These are phyloP conservation scores for Rhizophagus clarus DNA, from an alignment of 192 early-diverging fungal species.

Conservation along the genomic window DNA sequence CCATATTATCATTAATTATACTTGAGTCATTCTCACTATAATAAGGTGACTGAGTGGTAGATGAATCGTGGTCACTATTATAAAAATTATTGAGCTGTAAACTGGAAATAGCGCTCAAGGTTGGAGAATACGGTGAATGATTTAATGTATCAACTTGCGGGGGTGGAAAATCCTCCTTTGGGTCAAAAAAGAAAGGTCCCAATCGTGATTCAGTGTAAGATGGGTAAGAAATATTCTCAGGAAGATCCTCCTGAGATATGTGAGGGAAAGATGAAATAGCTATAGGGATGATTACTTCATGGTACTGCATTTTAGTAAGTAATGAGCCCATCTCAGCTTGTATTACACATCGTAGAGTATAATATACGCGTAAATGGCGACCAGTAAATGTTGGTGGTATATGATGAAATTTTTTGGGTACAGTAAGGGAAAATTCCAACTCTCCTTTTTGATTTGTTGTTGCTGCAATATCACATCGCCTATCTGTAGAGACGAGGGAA, in stretches of 20 bases:
- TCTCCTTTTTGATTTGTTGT: background rate
- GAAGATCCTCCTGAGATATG: slow-evolving; percentile 33
- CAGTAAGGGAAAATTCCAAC: slow-evolving; percentile 32
- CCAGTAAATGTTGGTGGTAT: slow-evolving; percentile 45
- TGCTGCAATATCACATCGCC: background rate
- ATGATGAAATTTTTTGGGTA: slow-evolving; percentile 43
- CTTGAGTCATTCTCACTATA: background rate
- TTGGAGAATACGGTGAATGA: background rate
- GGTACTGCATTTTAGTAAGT: slow-evolving; percentile 36
- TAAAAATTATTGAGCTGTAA: background rate
- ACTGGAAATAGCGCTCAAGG: background rate
- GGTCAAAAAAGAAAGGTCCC: slow-evolving; percentile 42
- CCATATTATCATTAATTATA: background rate
- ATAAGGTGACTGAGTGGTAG: background rate
- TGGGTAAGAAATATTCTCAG: slow-evolving; percentile 19
- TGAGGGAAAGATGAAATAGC: slow-evolving; percentile 43
- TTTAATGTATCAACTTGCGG: background rate
- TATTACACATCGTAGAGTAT: slow-evolving; percentile 41
- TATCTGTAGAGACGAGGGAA: slow-evolving; percentile 28
- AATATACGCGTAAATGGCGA: slow-evolving; percentile 46
- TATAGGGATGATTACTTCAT: slow-evolving; percentile 45
- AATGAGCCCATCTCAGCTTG: slow-evolving; percentile 37
- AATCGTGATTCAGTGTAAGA: slow-evolving; percentile 33
- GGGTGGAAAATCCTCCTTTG: slow-evolving; percentile 40
- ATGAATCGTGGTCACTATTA: background rate